These are phyloP conservation scores for Eucalyptus tenuipes DNA, from an alignment of 345 rosid species.

Conservation along the genomic window DNA sequence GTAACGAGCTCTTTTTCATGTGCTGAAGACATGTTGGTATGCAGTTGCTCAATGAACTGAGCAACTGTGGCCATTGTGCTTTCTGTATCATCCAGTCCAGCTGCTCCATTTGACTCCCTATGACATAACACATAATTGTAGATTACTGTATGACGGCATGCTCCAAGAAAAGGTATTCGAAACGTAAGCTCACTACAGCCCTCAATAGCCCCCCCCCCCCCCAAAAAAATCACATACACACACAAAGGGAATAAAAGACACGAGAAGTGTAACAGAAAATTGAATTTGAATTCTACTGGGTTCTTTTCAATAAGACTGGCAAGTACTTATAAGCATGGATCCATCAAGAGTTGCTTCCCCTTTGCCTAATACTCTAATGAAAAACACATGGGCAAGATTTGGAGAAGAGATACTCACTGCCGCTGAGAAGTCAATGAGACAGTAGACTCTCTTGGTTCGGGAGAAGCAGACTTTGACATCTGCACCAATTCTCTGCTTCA, in stretches of 20 bases:
- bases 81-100: conserved; percentile 42
- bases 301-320: background rate
- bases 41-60: conserved; percentile 66
- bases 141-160: background rate
- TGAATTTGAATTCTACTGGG: background rate
- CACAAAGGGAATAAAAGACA: background rate
- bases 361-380: background rate
- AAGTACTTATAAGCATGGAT: background rate
- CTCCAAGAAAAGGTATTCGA: background rate
- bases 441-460: conserved; percentile 17
- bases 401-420: conserved; percentile 14
- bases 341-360: background rate
- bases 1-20: conserved; percentile 74
- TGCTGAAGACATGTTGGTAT: conserved; percentile 45
- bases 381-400: background rate
- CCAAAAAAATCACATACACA: too few relatives aligned
- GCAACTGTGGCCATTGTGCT: conserved; percentile 52
- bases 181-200: background rate
- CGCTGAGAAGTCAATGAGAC: conserved; percentile 6
- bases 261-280: background rate
- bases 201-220: too few relatives aligned
- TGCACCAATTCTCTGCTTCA: conserved; percentile 13
- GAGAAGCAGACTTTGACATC: conserved; percentile 54
- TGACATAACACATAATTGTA: background rate
- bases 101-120: conserved; percentile 38